Evolutionary conservation across 2,329 filamentous ascomycete species (phyloP).

Genomic region (Stenocarpella maydis): DNA sequence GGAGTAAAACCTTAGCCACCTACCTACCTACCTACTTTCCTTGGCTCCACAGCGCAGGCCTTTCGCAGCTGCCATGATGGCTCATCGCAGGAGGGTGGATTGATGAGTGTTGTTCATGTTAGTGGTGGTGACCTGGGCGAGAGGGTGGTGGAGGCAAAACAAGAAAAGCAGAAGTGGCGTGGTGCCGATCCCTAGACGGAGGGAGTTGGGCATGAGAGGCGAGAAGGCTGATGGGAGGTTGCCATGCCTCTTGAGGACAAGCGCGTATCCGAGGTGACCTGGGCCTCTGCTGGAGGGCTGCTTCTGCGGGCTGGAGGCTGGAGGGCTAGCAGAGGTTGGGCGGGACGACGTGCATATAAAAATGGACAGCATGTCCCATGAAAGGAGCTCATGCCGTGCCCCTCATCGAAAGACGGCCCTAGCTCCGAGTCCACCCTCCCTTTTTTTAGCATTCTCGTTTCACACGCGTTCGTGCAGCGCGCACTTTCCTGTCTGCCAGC

Average conservation of each 20-base stretch:
- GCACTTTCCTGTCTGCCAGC: not conserved
- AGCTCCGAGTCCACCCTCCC: conserved; percentile 25
- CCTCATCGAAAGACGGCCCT: conserved; percentile 25
- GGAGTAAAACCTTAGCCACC: conserved; percentile 16
- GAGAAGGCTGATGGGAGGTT: conserved; percentile 3
- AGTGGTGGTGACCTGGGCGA: not conserved
- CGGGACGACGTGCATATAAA: conserved; percentile 35
- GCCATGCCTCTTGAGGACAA: conserved; percentile 32
- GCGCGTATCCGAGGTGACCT: conserved; percentile 21
- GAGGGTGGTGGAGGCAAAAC: not conserved
- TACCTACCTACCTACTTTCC: conserved; percentile 6
- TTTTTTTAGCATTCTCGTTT: conserved; percentile 26
- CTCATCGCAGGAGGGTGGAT: not conserved
- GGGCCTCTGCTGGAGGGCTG: conserved; percentile 5
- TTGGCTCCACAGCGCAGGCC: not conserved
- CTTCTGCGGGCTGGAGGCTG: conserved; percentile 16
- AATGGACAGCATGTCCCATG: conserved; percentile 34
- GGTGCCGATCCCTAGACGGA: conserved; percentile 23
- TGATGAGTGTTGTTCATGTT: not conserved
- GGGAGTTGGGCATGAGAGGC: conserved; percentile 23
- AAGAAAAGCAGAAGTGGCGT: not conserved
- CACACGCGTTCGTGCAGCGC: conserved; percentile 3
- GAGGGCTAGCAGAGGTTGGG: conserved; percentile 26
- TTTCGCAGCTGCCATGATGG: not conserved
- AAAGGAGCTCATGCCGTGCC: conserved; percentile 13